phyloP scores from a whole-genome alignment of 805 yeast genomes.

The Kazachstania taianensis region DNA sequence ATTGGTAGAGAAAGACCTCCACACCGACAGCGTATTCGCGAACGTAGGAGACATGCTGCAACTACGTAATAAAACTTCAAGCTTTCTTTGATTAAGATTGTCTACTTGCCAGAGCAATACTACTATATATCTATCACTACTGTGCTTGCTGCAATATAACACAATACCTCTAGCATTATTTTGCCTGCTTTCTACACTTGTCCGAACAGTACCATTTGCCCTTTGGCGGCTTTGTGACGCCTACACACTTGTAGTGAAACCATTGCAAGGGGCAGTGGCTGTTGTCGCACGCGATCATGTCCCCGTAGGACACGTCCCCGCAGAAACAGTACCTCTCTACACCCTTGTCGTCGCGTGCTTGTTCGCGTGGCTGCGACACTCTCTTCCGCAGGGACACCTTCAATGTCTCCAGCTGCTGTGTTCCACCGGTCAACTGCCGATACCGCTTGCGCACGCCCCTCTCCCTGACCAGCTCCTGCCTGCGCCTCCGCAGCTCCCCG shows the following conservation, averaged over 20 bases:
- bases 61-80: too few relatives aligned
- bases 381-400: not conserved
- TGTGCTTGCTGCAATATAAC: too few relatives aligned
- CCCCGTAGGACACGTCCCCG: slow-evolving; percentile 43
- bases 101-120: too few relatives aligned
- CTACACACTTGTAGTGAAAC: slow-evolving; percentile 76
- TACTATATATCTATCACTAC: too few relatives aligned
- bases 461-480: not conserved
- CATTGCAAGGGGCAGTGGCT: slow-evolving; percentile 60
- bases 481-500: not conserved
- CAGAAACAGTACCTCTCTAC: slow-evolving; percentile 42
- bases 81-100: too few relatives aligned
- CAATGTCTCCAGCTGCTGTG: not conserved
- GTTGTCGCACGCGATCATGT: slow-evolving; percentile 89
- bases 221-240: slow-evolving; percentile 47
- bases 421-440: not conserved
- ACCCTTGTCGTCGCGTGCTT: not conserved
- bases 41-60: too few relatives aligned
- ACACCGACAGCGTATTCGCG: too few relatives aligned
- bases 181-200: slow-evolving; percentile 14
- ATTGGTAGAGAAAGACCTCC: too few relatives aligned
- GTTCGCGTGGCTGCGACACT: not conserved
- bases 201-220: slow-evolving; percentile 69
- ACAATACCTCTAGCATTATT: too few relatives aligned
- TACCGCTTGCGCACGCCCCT: not conserved